Conservation (phyloP, 495 filamentous ascomycete species). For the Polyplosphaeria fusca region DNA sequence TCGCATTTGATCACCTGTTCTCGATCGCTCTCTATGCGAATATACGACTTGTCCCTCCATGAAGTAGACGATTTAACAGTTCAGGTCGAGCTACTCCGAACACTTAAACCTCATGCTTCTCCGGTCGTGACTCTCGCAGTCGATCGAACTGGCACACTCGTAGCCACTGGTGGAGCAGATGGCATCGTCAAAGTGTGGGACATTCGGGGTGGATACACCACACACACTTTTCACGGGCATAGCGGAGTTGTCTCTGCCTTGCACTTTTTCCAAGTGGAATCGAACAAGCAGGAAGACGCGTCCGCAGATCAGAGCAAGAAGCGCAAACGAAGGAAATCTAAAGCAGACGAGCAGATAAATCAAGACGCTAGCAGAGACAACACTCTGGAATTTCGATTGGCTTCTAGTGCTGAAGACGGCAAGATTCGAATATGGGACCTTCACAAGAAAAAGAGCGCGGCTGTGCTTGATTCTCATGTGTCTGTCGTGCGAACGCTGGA, state of each 20-base stretch:
- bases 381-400: constrained; percentile 67
- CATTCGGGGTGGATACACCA: constrained; percentile 83
- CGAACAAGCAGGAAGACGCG: constrained; percentile 41
- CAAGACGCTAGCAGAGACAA: constrained; percentile 41
- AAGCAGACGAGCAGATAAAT: constrained; percentile 46
- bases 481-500: constrained; percentile 84
- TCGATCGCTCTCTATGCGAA: constrained; percentile 87
- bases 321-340: constrained; percentile 45
- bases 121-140: constrained; percentile 81
- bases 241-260: constrained; percentile 86
- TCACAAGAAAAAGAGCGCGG: constrained; percentile 71
- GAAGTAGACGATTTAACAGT: constrained; percentile 51
- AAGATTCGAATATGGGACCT: constrained; percentile 90
- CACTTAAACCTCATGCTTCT: constrained; percentile 83
- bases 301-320: constrained; percentile 46
- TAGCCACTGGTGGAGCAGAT: constrained; percentile 89
- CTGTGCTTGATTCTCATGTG: constrained; percentile 83
- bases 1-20: constrained; percentile 89
- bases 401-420: constrained; percentile 89
- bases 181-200: constrained; percentile 96
- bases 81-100: constrained; percentile 66
- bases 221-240: constrained; percentile 91
- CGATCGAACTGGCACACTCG: constrained; percentile 80
- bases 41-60: constrained; percentile 68
- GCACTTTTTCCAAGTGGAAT: constrained; percentile 76